Conservation (phyloP, 208 protist species). For the Trypanosoma congolense region DNA sequence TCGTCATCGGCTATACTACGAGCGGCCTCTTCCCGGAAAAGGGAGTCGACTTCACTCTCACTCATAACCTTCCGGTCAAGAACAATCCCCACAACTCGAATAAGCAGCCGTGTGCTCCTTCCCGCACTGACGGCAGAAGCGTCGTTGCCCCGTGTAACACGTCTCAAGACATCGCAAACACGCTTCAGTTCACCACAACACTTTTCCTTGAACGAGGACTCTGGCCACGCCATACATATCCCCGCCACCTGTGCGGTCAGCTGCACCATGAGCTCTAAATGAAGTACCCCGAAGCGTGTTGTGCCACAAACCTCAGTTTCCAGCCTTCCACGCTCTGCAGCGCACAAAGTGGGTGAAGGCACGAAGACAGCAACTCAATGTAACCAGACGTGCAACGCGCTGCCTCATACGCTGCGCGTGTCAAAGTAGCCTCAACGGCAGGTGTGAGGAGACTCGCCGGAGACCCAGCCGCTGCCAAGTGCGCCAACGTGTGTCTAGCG, state of each 20-base stretch:
- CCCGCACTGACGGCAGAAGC: not conserved
- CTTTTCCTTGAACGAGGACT: conserved; percentile 6
- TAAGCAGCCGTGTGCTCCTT: not conserved
- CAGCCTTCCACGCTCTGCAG: not conserved
- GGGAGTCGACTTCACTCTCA: not conserved
- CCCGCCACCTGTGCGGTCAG: conserved; percentile 3
- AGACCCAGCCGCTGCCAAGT: not conserved
- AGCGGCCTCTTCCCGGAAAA: not conserved
- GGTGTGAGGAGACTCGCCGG: not conserved
- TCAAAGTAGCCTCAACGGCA: conserved; percentile 9
- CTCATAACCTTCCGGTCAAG: not conserved
- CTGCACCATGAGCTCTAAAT: not conserved
- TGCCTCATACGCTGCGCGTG: conserved; percentile 7
- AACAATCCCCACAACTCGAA: not conserved
- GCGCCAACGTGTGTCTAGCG: not conserved
- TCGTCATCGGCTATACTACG: not conserved
- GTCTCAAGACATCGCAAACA: conserved; percentile 15
- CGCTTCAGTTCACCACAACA: conserved; percentile 9
- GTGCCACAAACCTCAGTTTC: not conserved
- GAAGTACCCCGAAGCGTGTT: not conserved
- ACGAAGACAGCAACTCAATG: conserved; percentile 3
- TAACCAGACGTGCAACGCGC: not conserved
- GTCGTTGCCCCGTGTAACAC: not conserved
- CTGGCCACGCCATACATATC: conserved; percentile 5
- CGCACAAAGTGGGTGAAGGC: conserved; percentile 1